These are phyloP conservation scores for Escovopsis sp. DNA, from an alignment of 2,329 filamentous ascomycete genomes.

Conservation along the genomic window DNA sequence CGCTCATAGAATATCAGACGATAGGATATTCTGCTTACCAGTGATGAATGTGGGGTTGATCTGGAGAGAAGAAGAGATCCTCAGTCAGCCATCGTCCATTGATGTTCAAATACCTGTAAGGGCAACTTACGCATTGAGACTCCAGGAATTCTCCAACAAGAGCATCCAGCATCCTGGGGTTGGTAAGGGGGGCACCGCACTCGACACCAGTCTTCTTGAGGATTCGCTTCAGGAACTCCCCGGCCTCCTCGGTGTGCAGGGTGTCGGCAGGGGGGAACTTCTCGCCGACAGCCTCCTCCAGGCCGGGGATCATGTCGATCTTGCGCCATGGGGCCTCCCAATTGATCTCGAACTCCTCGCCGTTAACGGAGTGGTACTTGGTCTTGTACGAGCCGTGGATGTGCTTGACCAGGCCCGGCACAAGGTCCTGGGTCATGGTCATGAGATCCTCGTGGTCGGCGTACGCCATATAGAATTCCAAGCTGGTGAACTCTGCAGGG, in stretches of 20 bases:
- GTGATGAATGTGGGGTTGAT: constrained; percentile 59
- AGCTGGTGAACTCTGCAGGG: constrained; percentile 74
- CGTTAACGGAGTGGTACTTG: constrained; percentile 71
- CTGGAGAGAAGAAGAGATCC: constrained; percentile 4
- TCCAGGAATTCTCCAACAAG: constrained; percentile 91
- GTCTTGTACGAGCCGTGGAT: constrained; percentile 77
- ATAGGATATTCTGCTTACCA: constrained; percentile 17
- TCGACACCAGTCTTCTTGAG: constrained; percentile 85
- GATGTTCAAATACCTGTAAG: neutral
- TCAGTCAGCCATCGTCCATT: constrained; percentile 1
- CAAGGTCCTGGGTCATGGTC: constrained; percentile 79
- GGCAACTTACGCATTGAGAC: constrained; percentile 51
- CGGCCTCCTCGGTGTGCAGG: constrained; percentile 79
- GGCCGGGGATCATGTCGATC: constrained; percentile 76
- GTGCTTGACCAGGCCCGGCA: constrained; percentile 78
- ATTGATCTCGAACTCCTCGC: constrained; percentile 82
- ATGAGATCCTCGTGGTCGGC: constrained; percentile 76
- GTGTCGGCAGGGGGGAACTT: constrained; percentile 85
- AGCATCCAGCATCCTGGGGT: constrained; percentile 92
- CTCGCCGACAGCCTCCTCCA: constrained; percentile 80
- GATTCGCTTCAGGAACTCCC: constrained; percentile 70
- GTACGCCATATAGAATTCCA: constrained; percentile 94
- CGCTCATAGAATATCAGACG: neutral
- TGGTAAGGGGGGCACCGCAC: constrained; percentile 80
- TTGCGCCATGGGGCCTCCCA: constrained; percentile 91